Conservation (phyloP, 2,329 filamentous ascomycete genomes). For the Akanthomyces uredinophilus region DNA sequence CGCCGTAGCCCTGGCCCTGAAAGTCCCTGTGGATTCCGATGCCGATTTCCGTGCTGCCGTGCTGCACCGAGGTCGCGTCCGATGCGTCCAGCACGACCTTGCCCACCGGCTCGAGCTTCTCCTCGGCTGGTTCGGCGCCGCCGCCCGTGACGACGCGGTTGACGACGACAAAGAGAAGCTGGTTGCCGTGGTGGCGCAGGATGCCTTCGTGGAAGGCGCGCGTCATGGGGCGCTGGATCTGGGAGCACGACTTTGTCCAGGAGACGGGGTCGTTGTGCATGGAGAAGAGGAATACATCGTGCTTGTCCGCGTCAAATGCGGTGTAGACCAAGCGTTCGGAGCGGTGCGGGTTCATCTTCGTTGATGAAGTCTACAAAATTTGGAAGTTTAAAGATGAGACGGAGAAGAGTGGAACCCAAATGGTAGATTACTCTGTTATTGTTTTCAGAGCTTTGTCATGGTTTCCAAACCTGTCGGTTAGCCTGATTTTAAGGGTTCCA, state of each 20-base stretch:
- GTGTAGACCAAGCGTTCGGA: constrained; percentile 10
- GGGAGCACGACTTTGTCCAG: constrained; percentile 1
- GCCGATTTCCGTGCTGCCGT: constrained; percentile 23
- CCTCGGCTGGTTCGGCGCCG: not conserved
- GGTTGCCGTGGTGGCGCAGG: not conserved
- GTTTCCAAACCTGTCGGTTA: too few species aligned
- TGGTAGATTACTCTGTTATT: too few species aligned
- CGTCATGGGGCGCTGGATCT: constrained; percentile 10
- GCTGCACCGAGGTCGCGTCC: not conserved
- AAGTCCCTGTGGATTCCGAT: constrained; percentile 29
- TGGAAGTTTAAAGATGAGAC: not conserved
- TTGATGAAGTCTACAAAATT: not conserved
- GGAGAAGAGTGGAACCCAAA: not conserved
- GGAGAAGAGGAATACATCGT: not conserved
- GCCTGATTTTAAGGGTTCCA: not conserved
- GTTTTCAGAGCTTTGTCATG: too few species aligned
- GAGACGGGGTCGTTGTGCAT: constrained; percentile 5
- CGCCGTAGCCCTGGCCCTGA: constrained; percentile 37
- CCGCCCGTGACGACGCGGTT: not conserved
- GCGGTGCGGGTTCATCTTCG: constrained; percentile 1
- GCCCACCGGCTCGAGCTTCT: not conserved
- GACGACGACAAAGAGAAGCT: constrained; percentile 11
- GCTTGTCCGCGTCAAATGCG: not conserved
- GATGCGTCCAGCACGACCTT: not conserved
- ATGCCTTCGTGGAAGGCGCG: not conserved